Evolutionary conservation across 164 flowering plant genomes (phyloP).

Genomic region (Macadamia integrifolia): DNA sequence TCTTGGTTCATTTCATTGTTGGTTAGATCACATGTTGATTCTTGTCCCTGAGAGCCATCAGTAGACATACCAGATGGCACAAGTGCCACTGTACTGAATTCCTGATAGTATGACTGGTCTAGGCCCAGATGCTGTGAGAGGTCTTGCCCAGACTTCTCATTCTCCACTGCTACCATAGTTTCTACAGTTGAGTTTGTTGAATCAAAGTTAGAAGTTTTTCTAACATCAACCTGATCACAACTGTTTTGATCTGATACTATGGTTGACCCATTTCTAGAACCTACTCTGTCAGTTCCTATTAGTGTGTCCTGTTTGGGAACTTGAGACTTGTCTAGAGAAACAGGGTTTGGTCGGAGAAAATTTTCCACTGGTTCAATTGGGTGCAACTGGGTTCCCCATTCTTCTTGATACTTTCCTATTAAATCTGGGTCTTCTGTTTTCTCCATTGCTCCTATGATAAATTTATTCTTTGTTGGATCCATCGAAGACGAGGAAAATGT

Average conservation of each 20-base stretch:
- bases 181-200: constrained; percentile 6
- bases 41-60: not conserved
- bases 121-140: too few relatives aligned
- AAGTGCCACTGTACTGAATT: not conserved
- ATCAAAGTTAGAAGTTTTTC: not conserved
- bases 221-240: not conserved
- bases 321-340: constrained; percentile 5
- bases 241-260: constrained; percentile 9
- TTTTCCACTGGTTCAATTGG: constrained; percentile 7
- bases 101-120: not conserved
- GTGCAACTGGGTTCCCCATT: constrained; percentile 1
- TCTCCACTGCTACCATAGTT: constrained; percentile 4
- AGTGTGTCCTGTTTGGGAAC: constrained; percentile 1
- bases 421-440: constrained; percentile 4
- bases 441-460: constrained; percentile 1
- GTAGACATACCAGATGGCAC: not conserved
- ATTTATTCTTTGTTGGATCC: not conserved
- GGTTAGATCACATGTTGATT: not conserved
- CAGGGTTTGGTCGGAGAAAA: constrained; percentile 2
- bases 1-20: constrained; percentile 6
- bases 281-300: constrained; percentile 5
- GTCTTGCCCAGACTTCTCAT: not conserved
- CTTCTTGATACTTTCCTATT: not conserved
- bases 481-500: not conserved
- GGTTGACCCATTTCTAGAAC: not conserved